Evolutionary conservation across 192 early-diverging fungal genomes (phyloP).

Genomic region (Mortierella claussenii): DNA sequence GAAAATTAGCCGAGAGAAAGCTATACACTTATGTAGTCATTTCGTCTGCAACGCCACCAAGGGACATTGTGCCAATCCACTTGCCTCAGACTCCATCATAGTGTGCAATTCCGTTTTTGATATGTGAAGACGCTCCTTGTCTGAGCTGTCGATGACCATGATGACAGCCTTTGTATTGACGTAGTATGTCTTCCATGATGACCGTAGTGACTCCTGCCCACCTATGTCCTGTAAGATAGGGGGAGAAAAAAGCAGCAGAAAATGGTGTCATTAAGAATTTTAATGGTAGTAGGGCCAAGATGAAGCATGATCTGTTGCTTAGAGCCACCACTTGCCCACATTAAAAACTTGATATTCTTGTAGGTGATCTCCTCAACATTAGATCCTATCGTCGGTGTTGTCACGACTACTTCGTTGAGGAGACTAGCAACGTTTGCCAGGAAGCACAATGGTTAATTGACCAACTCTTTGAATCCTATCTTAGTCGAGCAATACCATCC

Average conservation of each 20-base stretch:
- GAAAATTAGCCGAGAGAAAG: too few relatives aligned
- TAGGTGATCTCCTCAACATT: constrained; percentile 78
- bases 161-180: constrained; percentile 75
- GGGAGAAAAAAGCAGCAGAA: too few relatives aligned
- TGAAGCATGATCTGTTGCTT: too few relatives aligned
- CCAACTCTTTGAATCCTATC: too few relatives aligned
- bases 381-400: constrained; percentile 76
- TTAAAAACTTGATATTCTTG: constrained; percentile 75
- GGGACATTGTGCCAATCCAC: too few relatives aligned
- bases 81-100: constrained; percentile 77
- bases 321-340: constrained; percentile 74
- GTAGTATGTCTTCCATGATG: constrained; percentile 77
- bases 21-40: too few relatives aligned
- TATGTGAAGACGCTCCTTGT: constrained; percentile 69
- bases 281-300: too few relatives aligned
- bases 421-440: constrained; percentile 36
- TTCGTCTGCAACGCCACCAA: too few relatives aligned
- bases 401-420: constrained; percentile 70
- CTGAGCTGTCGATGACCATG: constrained; percentile 80
- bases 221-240: constrained; percentile 72
- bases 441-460: too few relatives aligned
- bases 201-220: constrained; percentile 69
- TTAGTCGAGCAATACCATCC: too few relatives aligned
- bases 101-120: constrained; percentile 70
- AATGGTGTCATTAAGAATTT: too few relatives aligned